A percentile compares a stretch with the other conserved stretches of the same genome.
Conservation (phyloP, 139 green algal species). For the Tetradesmus obliquus region DNA sequence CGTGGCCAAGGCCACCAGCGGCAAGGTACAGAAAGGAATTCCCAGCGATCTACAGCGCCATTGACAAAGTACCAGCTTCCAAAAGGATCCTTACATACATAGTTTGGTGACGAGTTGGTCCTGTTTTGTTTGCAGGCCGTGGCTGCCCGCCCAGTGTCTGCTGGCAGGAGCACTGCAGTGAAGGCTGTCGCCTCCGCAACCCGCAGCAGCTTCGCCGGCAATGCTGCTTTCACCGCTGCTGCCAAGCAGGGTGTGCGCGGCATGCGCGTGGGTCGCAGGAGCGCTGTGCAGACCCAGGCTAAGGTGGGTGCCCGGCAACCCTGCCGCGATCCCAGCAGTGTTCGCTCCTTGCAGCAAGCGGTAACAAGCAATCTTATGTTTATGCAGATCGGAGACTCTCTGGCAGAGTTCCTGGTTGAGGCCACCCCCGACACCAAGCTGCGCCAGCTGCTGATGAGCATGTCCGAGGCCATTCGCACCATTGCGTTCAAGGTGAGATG, state of each 20-base stretch:
- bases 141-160: constrained; percentile 10
- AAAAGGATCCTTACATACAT: neutral
- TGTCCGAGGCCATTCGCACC: constrained; percentile 92
- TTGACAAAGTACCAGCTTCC: neutral
- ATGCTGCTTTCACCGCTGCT: constrained; percentile 28
- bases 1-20: constrained; percentile 14
- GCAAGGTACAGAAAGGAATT: constrained; percentile 14
- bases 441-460: constrained; percentile 91
- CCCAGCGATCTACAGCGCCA: neutral
- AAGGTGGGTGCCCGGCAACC: constrained; percentile 46
- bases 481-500: constrained; percentile 92
- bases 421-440: constrained; percentile 90
- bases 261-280: constrained; percentile 21
- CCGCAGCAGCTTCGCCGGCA: constrained; percentile 41
- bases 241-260: constrained; percentile 14
- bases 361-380: neutral
- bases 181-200: constrained; percentile 28
- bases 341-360: neutral
- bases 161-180: neutral
- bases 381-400: constrained; percentile 85
- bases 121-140: constrained; percentile 21
- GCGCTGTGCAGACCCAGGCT: constrained; percentile 63
- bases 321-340: neutral
- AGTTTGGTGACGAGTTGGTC: neutral
- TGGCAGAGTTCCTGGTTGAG: constrained; percentile 94